Percentiles rank a stretch among this genome's conserved stretches.
Conservation (phyloP, 2,329 filamentous ascomycete genomes). For the Coniochaeta hoffmannii region DNA sequence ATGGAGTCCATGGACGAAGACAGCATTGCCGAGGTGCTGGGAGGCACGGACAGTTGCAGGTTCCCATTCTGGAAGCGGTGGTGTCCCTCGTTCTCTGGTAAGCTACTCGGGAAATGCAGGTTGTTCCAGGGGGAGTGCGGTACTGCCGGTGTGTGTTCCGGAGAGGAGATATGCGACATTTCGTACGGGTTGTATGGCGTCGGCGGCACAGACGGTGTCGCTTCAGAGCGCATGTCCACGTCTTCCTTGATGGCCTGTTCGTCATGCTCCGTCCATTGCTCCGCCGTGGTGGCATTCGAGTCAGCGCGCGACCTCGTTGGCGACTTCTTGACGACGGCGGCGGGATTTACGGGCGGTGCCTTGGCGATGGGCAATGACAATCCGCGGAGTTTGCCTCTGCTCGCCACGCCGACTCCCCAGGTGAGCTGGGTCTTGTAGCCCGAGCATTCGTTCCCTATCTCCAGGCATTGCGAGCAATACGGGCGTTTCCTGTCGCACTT, state of each 20-base stretch:
- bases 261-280: constrained; percentile 28
- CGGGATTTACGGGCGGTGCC: constrained; percentile 43
- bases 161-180: constrained; percentile 43
- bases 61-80: constrained; percentile 36
- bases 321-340: constrained; percentile 46
- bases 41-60: constrained; percentile 27
- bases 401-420: constrained; percentile 93
- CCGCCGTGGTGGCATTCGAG: constrained; percentile 29
- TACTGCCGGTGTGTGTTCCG: constrained; percentile 32
- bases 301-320: constrained; percentile 35
- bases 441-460: constrained; percentile 85
- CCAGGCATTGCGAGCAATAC: constrained; percentile 91
- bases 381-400: constrained; percentile 87
- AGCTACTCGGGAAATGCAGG: constrained; percentile 37
- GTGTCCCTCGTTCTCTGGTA: constrained; percentile 29
- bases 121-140: constrained; percentile 37
- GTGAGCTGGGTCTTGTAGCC: constrained; percentile 96
- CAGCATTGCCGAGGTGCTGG: constrained; percentile 35
- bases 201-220: constrained; percentile 35
- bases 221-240: constrained; percentile 27
- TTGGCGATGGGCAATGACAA: constrained; percentile 68
- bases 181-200: constrained; percentile 37
- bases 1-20: constrained; percentile 51
- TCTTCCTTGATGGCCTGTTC: constrained; percentile 21
- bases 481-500: constrained; percentile 88